phyloP scores from a whole-genome alignment of 208 protist species.

The Leishmania major region DNA sequence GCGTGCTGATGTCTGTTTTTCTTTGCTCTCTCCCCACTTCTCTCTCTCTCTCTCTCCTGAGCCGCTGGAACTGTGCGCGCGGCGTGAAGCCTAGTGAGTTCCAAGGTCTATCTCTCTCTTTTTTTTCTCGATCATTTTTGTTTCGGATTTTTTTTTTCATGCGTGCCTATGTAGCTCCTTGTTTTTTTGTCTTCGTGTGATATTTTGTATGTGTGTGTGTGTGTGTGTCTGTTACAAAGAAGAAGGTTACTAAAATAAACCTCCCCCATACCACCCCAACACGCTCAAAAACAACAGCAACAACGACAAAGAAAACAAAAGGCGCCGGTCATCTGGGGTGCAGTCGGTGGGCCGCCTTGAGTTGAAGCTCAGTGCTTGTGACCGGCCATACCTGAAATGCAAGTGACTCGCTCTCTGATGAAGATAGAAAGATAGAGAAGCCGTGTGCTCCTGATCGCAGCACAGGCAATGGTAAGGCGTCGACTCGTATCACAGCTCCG shows the following conservation, averaged over 20 bases:
- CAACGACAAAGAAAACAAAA: neutral
- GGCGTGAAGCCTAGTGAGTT: neutral
- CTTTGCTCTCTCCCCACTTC: neutral
- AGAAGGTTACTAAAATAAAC: neutral
- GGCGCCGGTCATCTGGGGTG: neutral
- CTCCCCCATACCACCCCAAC: neutral
- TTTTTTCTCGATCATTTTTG: neutral
- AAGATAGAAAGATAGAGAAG: neutral
- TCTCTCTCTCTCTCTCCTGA: neutral
- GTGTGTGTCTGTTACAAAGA: neutral
- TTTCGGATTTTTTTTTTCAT: neutral
- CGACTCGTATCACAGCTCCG: neutral
- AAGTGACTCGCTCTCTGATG: neutral
- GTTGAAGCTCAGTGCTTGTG: neutral
- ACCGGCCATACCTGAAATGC: neutral
- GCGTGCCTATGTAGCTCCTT: neutral
- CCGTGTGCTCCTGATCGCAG: neutral
- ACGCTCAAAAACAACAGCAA: neutral
- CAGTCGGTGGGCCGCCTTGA: neutral
- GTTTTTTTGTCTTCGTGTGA: neutral
- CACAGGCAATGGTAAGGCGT: neutral
- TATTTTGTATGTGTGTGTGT: neutral
- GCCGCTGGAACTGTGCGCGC: neutral
- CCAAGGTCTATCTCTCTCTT: neutral
- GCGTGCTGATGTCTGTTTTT: neutral